Percentiles rank a stretch among this genome's conserved stretches.
These are phyloP conservation scores for Fagopyrum esculentum DNA, from an alignment of 148 eudicot genomes.

Conservation along the genomic window DNA sequence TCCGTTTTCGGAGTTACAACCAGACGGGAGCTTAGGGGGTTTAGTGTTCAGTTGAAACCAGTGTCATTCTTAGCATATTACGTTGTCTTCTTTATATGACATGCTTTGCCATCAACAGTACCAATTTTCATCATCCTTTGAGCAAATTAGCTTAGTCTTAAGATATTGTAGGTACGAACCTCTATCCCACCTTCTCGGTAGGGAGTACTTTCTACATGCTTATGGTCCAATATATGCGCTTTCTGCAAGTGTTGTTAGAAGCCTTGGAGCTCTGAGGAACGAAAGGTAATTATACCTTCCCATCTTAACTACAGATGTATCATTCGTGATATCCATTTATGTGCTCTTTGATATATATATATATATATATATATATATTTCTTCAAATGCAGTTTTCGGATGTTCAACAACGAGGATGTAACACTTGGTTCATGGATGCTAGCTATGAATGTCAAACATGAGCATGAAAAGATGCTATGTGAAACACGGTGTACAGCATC, in stretches of 20 bases:
- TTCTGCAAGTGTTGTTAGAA: conserved; percentile 84
- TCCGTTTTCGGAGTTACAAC: no score
- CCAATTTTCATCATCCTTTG: not conserved
- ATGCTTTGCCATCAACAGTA: not conserved
- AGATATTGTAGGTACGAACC: conserved; percentile 78
- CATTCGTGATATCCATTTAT: not conserved
- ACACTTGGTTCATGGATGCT: conserved; percentile 98
- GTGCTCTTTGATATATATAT: not conserved
- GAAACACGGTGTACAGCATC: conserved; percentile 58
- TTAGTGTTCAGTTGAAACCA: not conserved
- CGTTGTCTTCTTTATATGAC: not conserved
- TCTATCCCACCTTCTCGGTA: conserved; percentile 65
- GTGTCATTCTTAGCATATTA: not conserved
- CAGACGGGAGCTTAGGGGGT: not conserved
- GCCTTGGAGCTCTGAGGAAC: conserved; percentile 76
- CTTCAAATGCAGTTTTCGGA: conserved; percentile 60
- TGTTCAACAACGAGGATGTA: conserved; percentile 97
- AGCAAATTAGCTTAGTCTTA: not conserved
- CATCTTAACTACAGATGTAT: not conserved
- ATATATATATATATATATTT: not conserved
- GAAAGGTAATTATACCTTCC: conserved; percentile 43
- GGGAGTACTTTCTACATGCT: conserved; percentile 93
- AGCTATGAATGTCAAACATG: conserved; percentile 96
- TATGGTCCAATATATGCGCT: conserved; percentile 95
- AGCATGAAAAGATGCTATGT: conserved; percentile 63